Evolutionary conservation across 164 flowering plant species (phyloP), one percentile per base, ranked within the genome.

Genomic region (Malania oleifera): DNA sequence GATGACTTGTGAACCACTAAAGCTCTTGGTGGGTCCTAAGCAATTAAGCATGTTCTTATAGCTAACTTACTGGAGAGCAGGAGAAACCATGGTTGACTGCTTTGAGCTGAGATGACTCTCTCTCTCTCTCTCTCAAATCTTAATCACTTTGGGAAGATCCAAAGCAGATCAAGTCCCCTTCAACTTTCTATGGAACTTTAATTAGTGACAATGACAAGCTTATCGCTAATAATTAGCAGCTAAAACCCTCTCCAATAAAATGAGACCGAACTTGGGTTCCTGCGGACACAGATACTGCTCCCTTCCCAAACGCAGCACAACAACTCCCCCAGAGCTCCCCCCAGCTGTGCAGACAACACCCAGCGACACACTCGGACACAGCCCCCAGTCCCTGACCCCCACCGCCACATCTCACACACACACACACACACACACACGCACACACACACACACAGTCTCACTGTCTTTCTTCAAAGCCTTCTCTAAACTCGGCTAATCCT

Each of bases 261-360:
- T 14, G 7, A 34, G 51, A 49, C 66, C 58, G 40, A 49, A 50
- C 41, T 57, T 50, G 54, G 58, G 23, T 59, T 35, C 55, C 45
- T 52, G 41, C 47, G 37, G 41, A 38, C 52, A 53, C 54, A 59
- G 72, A 46, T 62, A 38, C 60, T 62, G 67, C 64, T 41, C 72
- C 72, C 63, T 62, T 54, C 57, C 43, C 54, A 5, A 23, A 20
- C 25, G 10, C 49, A 56, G 15, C 35, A 40, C 59, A 12, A 24
- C 31, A 25, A 17, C 31, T 13, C 18, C 53, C 20, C 51, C 5
- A 56, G 27, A 56, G n/a, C n/a, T n/a, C 8, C 45, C 67, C 51
- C 41, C 43, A 39, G 43, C 43, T 39, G 9, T 14, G 43, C 43
- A 39, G 43, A 39, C 43, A 39, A 13, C 43, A 2, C 43, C 43